Evolutionary conservation across 192 early-diverging fungal species (phyloP).

Genomic region (Cetraspora pellucida): DNA sequence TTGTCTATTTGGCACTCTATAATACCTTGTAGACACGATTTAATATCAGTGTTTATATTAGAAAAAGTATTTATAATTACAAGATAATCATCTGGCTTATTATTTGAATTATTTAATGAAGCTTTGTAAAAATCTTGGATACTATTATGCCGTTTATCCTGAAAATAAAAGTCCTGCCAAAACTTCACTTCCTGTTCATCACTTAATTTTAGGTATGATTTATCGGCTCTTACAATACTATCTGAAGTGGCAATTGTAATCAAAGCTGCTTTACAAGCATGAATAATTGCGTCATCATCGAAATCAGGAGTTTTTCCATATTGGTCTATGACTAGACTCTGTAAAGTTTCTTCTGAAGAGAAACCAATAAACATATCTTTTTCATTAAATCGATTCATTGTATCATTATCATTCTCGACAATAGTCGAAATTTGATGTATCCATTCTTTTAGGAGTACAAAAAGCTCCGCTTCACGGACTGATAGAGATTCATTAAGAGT

Average conservation of each 20-base stretch:
- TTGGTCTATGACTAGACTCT: conserved; percentile 25
- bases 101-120: not conserved
- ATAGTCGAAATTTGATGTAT: conserved; percentile 11
- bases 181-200: not conserved
- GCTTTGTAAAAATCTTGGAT: not conserved
- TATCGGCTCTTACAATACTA: conserved; percentile 17
- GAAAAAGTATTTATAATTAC: conserved; percentile 25
- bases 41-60: conserved; percentile 24
- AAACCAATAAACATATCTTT: conserved; percentile 35
- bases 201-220: not conserved
- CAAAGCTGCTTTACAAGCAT: conserved; percentile 22
- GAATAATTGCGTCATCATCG: conserved; percentile 1
- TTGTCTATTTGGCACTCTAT: conserved; percentile 1
- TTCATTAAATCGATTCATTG: not conserved
- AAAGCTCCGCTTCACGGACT: not conserved
- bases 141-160: conserved; percentile 12
- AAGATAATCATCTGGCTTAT: not conserved
- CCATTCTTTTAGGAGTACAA: conserved; percentile 10
- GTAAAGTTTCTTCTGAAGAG: conserved; percentile 9
- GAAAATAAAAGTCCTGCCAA: conserved; percentile 19
- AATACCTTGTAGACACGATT: not conserved
- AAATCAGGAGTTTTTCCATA: not conserved
- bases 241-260: conserved; percentile 29
- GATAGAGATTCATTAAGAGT: conserved; percentile 12
- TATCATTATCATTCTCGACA: not conserved